Conservation (phyloP, 1,284 basidiomycete genomes). For the Cryptococcus sp. region DNA sequence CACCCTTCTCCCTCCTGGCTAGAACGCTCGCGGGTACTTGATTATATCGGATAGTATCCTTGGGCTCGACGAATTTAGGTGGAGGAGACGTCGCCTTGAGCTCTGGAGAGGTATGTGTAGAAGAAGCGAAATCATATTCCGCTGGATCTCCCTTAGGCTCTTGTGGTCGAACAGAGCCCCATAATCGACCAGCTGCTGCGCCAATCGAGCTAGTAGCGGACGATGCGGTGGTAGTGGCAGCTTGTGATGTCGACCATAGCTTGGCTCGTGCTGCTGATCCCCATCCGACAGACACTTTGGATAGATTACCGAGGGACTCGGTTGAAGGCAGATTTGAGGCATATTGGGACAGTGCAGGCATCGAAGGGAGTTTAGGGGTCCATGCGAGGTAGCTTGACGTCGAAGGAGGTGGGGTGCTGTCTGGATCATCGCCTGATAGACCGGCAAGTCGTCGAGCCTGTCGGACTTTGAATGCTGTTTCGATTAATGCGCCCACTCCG, state of each 20-base stretch:
- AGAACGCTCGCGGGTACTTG: conserved; percentile 2
- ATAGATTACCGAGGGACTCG: background rate
- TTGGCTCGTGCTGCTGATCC: background rate
- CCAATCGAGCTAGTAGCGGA: conserved; percentile 7
- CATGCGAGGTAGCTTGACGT: conserved; percentile 1
- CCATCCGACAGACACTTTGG: background rate
- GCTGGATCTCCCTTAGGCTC: background rate
- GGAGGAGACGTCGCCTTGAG: background rate
- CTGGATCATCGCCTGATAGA: conserved; percentile 24
- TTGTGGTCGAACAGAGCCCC: background rate
- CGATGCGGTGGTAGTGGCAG: conserved; percentile 12
- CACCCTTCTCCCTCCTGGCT: conserved; percentile 1
- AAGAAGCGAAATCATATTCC: background rate
- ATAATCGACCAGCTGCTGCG: conserved; percentile 1
- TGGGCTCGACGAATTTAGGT: conserved; percentile 3
- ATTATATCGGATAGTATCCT: background rate
- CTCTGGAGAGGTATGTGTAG: background rate
- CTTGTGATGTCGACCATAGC: background rate
- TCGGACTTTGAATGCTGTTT: conserved; percentile 28
- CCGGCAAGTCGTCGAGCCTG: conserved; percentile 23
- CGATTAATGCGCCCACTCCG: conserved; percentile 21
- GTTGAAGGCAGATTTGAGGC: background rate
- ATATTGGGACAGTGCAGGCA: background rate
- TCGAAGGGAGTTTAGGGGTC: background rate
- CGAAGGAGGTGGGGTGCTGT: conserved; percentile 2